Percentiles rank a stretch among this genome's conserved stretches.
These are phyloP conservation scores for Wickerhamomyces alni DNA, from an alignment of 805 yeast genomes.

Conservation along the genomic window DNA sequence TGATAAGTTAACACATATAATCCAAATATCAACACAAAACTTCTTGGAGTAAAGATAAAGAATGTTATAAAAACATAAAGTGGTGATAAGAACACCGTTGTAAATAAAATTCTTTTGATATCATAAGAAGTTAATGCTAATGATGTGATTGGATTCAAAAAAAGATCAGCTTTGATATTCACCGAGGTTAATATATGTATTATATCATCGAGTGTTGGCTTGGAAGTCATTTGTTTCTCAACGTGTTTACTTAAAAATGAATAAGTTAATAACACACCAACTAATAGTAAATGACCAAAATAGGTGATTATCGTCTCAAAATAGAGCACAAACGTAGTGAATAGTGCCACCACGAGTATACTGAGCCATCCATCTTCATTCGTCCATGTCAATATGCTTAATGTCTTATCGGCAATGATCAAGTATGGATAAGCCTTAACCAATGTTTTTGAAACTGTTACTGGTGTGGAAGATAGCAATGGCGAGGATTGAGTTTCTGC, in stretches of 20 bases:
- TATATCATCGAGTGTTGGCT: conserved; percentile 84
- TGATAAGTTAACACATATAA: conserved; percentile 70
- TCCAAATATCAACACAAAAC: conserved; percentile 54
- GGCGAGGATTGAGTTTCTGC: conserved; percentile 47
- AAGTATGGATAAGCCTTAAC: conserved; percentile 83
- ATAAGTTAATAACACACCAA: conserved; percentile 53
- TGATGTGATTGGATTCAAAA: conserved; percentile 74
- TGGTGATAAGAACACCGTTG: conserved; percentile 84
- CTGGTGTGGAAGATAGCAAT: conserved; percentile 81
- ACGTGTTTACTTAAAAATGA: conserved; percentile 52
- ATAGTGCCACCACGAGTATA: conserved; percentile 50
- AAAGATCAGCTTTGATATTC: conserved; percentile 67
- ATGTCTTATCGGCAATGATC: conserved; percentile 58
- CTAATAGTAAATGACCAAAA: conserved; percentile 74
- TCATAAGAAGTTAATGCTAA: conserved; percentile 73
- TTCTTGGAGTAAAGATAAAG: conserved; percentile 66
- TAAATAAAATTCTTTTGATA: conserved; percentile 70
- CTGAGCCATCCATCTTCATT: conserved; percentile 77
- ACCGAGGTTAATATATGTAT: conserved; percentile 71
- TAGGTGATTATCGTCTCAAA: conserved; percentile 75
- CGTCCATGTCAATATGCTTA: conserved; percentile 87
- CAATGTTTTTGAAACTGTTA: conserved; percentile 79
- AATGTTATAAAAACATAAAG: conserved; percentile 65
- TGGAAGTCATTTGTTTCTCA: conserved; percentile 49
- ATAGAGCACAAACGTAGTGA: conserved; percentile 59